Evolutionary conservation across 1,139 yeast species (phyloP).

Genomic region (Scheffersomyces titani): DNA sequence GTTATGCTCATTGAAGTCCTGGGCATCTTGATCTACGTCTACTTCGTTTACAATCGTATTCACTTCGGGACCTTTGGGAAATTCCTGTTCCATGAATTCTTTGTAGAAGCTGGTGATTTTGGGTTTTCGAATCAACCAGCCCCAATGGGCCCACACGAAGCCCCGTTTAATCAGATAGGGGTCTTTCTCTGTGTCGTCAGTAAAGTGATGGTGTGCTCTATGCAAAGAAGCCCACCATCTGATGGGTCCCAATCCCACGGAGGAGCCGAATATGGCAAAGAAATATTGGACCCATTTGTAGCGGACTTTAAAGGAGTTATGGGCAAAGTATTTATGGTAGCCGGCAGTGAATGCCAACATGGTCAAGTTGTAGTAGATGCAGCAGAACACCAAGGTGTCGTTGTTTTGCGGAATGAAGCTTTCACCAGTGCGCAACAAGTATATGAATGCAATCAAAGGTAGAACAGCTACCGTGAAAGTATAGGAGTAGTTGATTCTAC

Average conservation of each 20-base stretch:
- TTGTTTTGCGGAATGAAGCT: conserved; percentile 22
- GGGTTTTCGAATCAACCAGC: conserved; percentile 62
- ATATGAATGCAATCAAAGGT: conserved; percentile 19
- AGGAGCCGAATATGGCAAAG: conserved; percentile 57
- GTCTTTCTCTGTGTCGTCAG: conserved; percentile 65
- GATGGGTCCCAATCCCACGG: conserved; percentile 64
- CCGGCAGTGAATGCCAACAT: conserved; percentile 51
- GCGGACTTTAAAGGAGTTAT: conserved; percentile 50
- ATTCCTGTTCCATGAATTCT: conserved; percentile 42
- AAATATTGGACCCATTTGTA: conserved; percentile 35
- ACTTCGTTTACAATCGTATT: conserved; percentile 32
- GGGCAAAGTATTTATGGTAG: conserved; percentile 69
- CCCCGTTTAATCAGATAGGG: conserved; percentile 68
- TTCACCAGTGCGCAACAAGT: conserved; percentile 12
- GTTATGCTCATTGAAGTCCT: conserved; percentile 1
- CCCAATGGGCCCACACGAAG: conserved; percentile 59
- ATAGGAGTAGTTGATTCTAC: conserved; percentile 23
- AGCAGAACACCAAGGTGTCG: conserved; percentile 31
- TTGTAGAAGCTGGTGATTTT: conserved; percentile 35
- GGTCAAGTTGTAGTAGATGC: conserved; percentile 41
- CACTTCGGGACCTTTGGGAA: conserved; percentile 29
- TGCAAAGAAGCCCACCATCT: conserved; percentile 67
- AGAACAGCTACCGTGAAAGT: conserved; percentile 20
- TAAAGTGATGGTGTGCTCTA: conserved; percentile 67
- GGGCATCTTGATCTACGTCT: conserved; percentile 16